These are phyloP conservation scores for Ceratocystis papillata DNA, from an alignment of 2,329 filamentous ascomycete genomes.

Conservation along the genomic window DNA sequence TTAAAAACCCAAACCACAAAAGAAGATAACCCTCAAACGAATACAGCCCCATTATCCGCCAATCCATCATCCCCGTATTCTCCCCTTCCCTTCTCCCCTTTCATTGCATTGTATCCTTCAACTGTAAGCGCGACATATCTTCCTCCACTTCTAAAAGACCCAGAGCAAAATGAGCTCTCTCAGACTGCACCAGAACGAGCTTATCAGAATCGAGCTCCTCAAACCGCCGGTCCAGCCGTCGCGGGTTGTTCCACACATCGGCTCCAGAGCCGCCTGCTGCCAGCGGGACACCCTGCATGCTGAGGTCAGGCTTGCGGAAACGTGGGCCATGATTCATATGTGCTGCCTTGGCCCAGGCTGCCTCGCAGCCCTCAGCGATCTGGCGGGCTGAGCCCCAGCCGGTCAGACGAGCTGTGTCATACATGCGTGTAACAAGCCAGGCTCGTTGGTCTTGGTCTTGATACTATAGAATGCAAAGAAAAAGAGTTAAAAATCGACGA, in stretches of 20 bases:
- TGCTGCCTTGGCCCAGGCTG: slow-evolving; percentile 66
- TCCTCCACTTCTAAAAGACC: slow-evolving; percentile 69
- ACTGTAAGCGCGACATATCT: slow-evolving; percentile 54
- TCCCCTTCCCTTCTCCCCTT: neutral
- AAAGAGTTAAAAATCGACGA: slow-evolving; percentile 24
- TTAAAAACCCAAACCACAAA: too few relatives aligned
- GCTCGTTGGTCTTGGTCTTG: slow-evolving; percentile 59
- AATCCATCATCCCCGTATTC: neutral
- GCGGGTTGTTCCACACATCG: slow-evolving; percentile 40
- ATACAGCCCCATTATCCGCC: neutral
- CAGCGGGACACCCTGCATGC: slow-evolving; percentile 41
- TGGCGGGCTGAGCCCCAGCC: slow-evolving; percentile 78
- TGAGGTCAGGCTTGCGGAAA: slow-evolving; percentile 42
- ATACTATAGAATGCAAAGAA: slow-evolving; percentile 42
- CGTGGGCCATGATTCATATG: slow-evolving; percentile 64
- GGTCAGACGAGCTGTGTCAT: slow-evolving; percentile 65
- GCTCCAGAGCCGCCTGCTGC: slow-evolving; percentile 39
- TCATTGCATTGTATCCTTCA: slow-evolving; percentile 35
- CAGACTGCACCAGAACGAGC: slow-evolving; percentile 50
- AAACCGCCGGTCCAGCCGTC: slow-evolving; percentile 43
- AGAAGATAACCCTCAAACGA: too few relatives aligned
- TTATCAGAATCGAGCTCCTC: slow-evolving; percentile 37
- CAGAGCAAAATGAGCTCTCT: slow-evolving; percentile 63
- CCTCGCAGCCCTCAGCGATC: slow-evolving; percentile 76
- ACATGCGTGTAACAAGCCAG: slow-evolving; percentile 65